These are phyloP conservation scores for Leccinum discolor DNA, from an alignment of 1,284 basidiomycete species.

Conservation along the genomic window DNA sequence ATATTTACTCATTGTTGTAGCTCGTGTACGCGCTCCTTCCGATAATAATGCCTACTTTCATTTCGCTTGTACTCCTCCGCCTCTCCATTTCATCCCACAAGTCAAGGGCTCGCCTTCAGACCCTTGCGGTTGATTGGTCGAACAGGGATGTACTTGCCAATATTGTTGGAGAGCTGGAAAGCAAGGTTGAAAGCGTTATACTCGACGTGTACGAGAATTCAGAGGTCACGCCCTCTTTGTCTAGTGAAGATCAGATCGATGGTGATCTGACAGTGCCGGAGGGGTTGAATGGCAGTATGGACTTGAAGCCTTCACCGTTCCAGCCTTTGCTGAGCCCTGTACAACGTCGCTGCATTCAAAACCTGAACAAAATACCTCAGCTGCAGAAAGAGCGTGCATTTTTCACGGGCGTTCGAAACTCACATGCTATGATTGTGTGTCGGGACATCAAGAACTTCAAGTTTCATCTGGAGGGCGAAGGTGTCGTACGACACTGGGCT, in stretches of 20 bases:
- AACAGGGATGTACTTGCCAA: slow-evolving; percentile 48
- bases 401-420: slow-evolving; percentile 57
- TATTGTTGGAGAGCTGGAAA: slow-evolving; percentile 57
- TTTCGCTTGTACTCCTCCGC: slow-evolving; percentile 52
- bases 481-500: slow-evolving; percentile 72
- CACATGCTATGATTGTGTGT: slow-evolving; percentile 71
- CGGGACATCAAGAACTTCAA: slow-evolving; percentile 63
- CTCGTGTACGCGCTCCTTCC: slow-evolving; percentile 58
- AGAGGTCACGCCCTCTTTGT: slow-evolving; percentile 4
- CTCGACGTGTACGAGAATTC: slow-evolving; percentile 35
- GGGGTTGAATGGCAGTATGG: slow-evolving; percentile 10
- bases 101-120: slow-evolving; percentile 61
- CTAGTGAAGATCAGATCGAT: neutral
- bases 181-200: slow-evolving; percentile 53
- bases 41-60: slow-evolving; percentile 59
- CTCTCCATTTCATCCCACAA: slow-evolving; percentile 52
- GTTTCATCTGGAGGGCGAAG: slow-evolving; percentile 57
- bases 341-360: slow-evolving; percentile 51
- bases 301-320: slow-evolving; percentile 21
- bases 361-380: slow-evolving; percentile 64
- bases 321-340: slow-evolving; percentile 54
- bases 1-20: slow-evolving; percentile 39
- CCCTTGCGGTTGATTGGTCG: slow-evolving; percentile 53
- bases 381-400: slow-evolving; percentile 69
- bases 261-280: slow-evolving; percentile 1